phyloP scores from a whole-genome alignment of 2,329 filamentous ascomycete genomes.

The Phaeosphaeriaceae sp. region DNA sequence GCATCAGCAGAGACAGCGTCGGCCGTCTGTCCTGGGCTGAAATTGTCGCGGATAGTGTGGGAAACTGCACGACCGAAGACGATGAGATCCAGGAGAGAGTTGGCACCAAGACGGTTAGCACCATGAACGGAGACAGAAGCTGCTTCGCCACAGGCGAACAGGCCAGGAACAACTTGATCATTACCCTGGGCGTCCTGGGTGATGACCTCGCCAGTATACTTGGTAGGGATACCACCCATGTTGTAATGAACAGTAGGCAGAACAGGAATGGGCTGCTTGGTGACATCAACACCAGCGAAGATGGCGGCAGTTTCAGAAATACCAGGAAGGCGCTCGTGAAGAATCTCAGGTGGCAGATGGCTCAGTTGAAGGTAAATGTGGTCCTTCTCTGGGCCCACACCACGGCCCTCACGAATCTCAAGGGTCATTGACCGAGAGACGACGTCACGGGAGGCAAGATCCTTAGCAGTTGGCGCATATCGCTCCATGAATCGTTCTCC shows the following conservation, averaged over 20 bases:
- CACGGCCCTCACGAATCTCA: conserved; percentile 96
- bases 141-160: conserved; percentile 96
- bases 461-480: conserved; percentile 96
- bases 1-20: conserved; percentile 83
- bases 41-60: conserved; percentile 95
- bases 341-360: conserved; percentile 88
- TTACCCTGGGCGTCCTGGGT: conserved; percentile 85
- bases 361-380: conserved; percentile 98
- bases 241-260: conserved; percentile 98
- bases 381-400: conserved; percentile 96
- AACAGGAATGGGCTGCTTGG: conserved; percentile 95
- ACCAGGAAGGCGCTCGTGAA: conserved; percentile 95
- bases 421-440: conserved; percentile 98
- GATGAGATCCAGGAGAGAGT: conserved; percentile 95
- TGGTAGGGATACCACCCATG: conserved; percentile 98
- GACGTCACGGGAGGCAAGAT: conserved; percentile 94
- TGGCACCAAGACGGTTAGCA: conserved; percentile 96
- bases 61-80: conserved; percentile 98
- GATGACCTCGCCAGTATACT: conserved; percentile 95
- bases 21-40: conserved; percentile 80
- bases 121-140: conserved; percentile 98
- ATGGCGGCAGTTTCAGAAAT: conserved; percentile 98
- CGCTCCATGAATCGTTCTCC: conserved; percentile 99
- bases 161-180: conserved; percentile 90
- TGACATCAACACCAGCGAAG: conserved; percentile 95